A percentile compares a stretch with the other conserved stretches of the same genome.
phyloP scores from a whole-genome alignment of 225 moss, liverwort and hornwort species.

The Physcomitrellopsis africana region DNA sequence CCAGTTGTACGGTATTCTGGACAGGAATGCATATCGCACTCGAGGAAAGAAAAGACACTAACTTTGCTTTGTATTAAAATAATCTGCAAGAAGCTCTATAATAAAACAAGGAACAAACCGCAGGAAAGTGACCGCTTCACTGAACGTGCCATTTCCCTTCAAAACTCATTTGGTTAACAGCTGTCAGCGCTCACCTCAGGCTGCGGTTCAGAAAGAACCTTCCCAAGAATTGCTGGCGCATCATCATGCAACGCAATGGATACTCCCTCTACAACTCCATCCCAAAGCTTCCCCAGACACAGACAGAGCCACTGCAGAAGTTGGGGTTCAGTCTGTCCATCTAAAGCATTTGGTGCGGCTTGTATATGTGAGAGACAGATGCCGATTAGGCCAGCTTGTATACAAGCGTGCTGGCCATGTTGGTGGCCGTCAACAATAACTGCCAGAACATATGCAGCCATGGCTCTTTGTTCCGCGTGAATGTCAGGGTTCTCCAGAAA shows the following conservation, averaged over 20 bases:
- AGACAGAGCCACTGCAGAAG: constrained; percentile 84
- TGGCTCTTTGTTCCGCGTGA: constrained; percentile 67
- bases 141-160: background rate
- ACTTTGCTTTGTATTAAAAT: too few species aligned
- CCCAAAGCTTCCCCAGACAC: constrained; percentile 87
- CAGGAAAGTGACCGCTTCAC: background rate
- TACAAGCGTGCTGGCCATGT: constrained; percentile 65
- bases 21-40: background rate
- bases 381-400: constrained; percentile 58
- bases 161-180: background rate
- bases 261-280: constrained; percentile 65
- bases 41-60: too few species aligned
- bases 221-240: constrained; percentile 60
- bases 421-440: constrained; percentile 71
- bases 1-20: background rate
- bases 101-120: background rate
- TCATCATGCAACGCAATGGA: constrained; percentile 59
- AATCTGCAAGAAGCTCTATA: too few species aligned
- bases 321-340: constrained; percentile 42
- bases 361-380: constrained; percentile 64
- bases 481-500: constrained; percentile 70
- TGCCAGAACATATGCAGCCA: constrained; percentile 78
- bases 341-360: constrained; percentile 33
- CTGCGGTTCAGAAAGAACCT: constrained; percentile 71
- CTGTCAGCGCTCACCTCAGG: constrained; percentile 64